These are phyloP conservation scores for Zygosaccharomyces bisporus DNA, from an alignment of 805 yeast species.

Conservation along the genomic window DNA sequence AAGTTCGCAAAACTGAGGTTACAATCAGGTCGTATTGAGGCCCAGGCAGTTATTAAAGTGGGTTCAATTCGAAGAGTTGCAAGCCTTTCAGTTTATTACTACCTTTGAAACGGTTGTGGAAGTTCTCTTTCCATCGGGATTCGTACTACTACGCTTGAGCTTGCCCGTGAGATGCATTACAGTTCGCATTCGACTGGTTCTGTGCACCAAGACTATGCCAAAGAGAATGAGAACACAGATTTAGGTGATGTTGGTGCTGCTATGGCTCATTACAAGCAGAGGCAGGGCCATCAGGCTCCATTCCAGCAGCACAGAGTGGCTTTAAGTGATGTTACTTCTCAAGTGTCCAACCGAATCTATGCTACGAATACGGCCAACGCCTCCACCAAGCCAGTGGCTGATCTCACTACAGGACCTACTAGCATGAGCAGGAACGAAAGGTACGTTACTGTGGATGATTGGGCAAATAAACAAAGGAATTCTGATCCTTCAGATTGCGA, in stretches of 20 bases:
- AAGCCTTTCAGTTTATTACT: background rate
- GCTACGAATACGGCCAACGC: conserved; percentile 2
- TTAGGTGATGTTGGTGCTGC: conserved; percentile 10
- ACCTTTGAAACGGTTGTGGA: conserved; percentile 4
- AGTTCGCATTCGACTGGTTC: conserved; percentile 19
- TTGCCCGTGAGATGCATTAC: conserved; percentile 15
- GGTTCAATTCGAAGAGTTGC: background rate
- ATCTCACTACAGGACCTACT: background rate
- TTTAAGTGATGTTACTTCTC: conserved; percentile 35
- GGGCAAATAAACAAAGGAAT: conserved; percentile 2
- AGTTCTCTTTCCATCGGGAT: conserved; percentile 4
- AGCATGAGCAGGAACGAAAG: conserved; percentile 17
- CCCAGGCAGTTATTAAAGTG: background rate
- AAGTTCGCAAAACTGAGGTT: conserved; percentile 8
- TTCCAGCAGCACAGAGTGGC: conserved; percentile 26
- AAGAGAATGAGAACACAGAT: conserved; percentile 8
- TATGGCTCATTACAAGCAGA: conserved; percentile 9
- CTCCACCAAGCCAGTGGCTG: conserved; percentile 2
- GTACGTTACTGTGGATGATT: conserved; percentile 8
- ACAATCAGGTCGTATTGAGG: background rate
- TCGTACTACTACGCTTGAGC: conserved; percentile 1
- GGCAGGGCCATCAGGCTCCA: conserved; percentile 6
- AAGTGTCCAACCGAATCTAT: conserved; percentile 22
- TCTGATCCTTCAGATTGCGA: conserved; percentile 1
- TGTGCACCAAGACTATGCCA: conserved; percentile 10